These are phyloP conservation scores for Metschnikowia hibisci DNA, from an alignment of 805 yeast species.

Conservation along the genomic window DNA sequence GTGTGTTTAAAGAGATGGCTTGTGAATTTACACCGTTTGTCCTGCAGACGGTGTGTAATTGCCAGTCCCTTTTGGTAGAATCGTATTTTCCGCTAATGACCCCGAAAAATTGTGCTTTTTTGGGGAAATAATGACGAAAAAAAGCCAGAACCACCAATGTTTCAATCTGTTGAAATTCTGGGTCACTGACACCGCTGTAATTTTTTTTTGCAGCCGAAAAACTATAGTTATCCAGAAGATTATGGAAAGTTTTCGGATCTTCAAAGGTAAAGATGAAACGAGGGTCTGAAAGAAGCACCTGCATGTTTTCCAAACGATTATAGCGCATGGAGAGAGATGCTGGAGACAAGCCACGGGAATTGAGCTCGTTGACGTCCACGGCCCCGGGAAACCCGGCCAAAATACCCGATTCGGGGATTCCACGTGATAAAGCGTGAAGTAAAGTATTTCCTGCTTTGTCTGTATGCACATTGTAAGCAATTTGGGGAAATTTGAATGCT, in stretches of 20 bases:
- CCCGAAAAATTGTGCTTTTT: constrained; percentile 6
- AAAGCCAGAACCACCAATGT: constrained; percentile 18
- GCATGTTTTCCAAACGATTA: constrained; percentile 58
- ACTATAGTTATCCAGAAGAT: constrained; percentile 37
- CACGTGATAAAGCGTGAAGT: constrained; percentile 62
- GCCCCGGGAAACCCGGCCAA: constrained; percentile 26
- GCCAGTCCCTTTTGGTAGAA: constrained; percentile 30
- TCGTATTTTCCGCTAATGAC: constrained; percentile 38
- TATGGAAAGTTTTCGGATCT: constrained; percentile 32
- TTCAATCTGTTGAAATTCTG: constrained; percentile 25
- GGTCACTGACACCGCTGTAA: constrained; percentile 11
- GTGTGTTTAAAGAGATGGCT: constrained; percentile 9
- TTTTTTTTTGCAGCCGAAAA: constrained; percentile 27
- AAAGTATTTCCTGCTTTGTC: constrained; percentile 74
- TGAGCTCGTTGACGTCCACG: constrained; percentile 53
- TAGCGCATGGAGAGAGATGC: constrained; percentile 67
- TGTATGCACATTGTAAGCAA: constrained; percentile 58
- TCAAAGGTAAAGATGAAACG: constrained; percentile 39
- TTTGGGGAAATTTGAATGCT: constrained; percentile 45
- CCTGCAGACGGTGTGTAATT: constrained; percentile 13
- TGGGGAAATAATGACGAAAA: constrained; percentile 23
- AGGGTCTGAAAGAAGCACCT: constrained; percentile 44
- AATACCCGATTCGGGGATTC: constrained; percentile 33
- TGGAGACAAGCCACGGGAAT: constrained; percentile 61
- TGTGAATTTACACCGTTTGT: constrained; percentile 8